Base-by-base conservation (phyloP, 768 basidiomycete species). In the Glaciozyma antarctica region DNA sequence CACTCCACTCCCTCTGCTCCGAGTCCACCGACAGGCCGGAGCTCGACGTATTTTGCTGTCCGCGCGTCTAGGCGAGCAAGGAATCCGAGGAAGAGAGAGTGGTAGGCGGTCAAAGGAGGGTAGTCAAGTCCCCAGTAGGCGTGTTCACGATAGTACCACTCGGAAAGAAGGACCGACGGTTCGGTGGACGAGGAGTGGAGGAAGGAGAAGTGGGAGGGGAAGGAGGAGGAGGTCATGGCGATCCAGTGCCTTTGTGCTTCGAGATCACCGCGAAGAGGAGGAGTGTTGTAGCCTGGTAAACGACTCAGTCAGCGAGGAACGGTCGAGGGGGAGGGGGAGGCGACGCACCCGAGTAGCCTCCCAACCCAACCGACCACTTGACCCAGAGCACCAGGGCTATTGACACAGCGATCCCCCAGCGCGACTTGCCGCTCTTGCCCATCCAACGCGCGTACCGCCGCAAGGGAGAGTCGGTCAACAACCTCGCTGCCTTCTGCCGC, bases 101-200 rank as follows among this genome's bases (percentile, higher is more conserved):
- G 72, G 52, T 93, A 94, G 4, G 90, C 93, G 4, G 92, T 95
- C 67, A 95, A 73, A 5, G 92, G 92, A 5, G 92, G 92, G 78
- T 97, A 97, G 77, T 97, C 93, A 58, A 97, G 80, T 0, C 90
- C 90, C 93, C 93, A 97, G 73, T 94, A 94, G 44, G 83, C 83
- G 38, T 88, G 80, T 73, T 94, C 88, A 75, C 91, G 88, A 2
- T 78, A 84, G 76, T 97, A 97, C 93, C 93, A 97, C 67, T 86
- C 77, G 19, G 77, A 78, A 24, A 83, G 72, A 0, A 91, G 88
- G 30, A 85, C 76, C 4, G 88, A 24, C 43, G 38, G 45, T 10
- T 47, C 19, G 10, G 60, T 54, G 1, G 34, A 28, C 19, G 34
- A 16, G 16, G 56, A 26, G 26, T n/a, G 17, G 34, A 24, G 32